Percentiles rank a stretch among this genome's conserved stretches.
Evolutionary conservation across 805 yeast genomes (phyloP).

Genomic region (Candida silvicultrix): DNA sequence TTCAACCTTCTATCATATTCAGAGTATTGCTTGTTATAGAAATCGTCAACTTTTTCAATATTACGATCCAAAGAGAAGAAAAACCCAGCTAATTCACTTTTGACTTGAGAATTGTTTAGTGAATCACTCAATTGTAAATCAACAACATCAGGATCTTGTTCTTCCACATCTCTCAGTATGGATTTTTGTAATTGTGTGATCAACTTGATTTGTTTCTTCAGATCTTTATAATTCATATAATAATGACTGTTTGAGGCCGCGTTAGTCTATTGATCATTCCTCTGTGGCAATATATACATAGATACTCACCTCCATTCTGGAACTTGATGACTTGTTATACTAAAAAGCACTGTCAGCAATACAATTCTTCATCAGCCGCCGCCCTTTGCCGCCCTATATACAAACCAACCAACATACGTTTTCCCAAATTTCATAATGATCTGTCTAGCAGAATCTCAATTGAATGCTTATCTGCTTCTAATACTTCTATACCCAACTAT

Average conservation of each 20-base stretch:
- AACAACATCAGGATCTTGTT: conserved; percentile 10
- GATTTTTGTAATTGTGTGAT: conserved; percentile 40
- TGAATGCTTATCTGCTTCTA: no score
- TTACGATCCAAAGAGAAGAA: conserved; percentile 76
- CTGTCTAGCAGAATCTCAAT: no score
- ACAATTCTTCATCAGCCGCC: no score
- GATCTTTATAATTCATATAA: conserved; percentile 79
- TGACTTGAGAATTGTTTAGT: conserved; percentile 35
- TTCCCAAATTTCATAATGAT: conserved; percentile 71
- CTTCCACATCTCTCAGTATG: conserved; percentile 19
- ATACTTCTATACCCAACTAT: no score
- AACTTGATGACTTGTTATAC: conserved; percentile 72
- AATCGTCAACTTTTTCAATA: conserved; percentile 73
- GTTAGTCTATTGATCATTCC: background rate
- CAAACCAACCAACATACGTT: conserved; percentile 30
- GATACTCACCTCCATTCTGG: conserved; percentile 74
- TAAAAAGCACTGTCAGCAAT: conserved; percentile 3
- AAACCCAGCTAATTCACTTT: conserved; percentile 52
- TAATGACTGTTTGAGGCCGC: conserved; percentile 30
- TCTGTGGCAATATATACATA: background rate
- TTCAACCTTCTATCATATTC: conserved; percentile 71
- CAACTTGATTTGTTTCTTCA: conserved; percentile 74
- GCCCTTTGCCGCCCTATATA: no score
- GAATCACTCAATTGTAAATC: conserved; percentile 22
- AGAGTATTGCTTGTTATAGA: conserved; percentile 63